Evolutionary conservation across 257 asterid genomes (phyloP).

Genomic region (Nicotiana benthamiana): DNA sequence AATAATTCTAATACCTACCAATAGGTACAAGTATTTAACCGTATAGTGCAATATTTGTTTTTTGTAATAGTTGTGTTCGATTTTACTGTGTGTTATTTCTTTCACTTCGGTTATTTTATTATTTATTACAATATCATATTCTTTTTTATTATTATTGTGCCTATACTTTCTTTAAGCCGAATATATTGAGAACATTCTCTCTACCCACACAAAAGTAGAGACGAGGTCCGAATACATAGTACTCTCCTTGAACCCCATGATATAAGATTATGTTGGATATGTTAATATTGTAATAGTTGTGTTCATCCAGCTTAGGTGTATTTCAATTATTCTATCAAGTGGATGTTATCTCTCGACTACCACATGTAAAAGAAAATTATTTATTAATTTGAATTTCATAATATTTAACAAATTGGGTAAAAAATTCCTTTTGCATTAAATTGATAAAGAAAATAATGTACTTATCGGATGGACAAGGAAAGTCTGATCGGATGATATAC

Average conservation of each 20-base stretch:
- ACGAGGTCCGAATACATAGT: too few relatives aligned
- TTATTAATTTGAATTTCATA: neutral
- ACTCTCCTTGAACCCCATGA: too few relatives aligned
- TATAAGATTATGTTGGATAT: too few relatives aligned
- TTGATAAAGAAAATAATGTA: neutral
- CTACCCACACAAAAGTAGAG: too few relatives aligned
- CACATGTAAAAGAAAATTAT: neutral
- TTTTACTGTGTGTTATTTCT: neutral
- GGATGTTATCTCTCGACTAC: too few relatives aligned
- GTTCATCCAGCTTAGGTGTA: neutral
- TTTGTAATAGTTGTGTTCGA: neutral
- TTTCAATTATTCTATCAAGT: neutral
- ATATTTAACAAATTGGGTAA: neutral
- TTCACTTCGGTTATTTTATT: too few relatives aligned
- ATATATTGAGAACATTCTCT: too few relatives aligned
- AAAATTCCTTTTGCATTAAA: neutral
- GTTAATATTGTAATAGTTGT: neutral
- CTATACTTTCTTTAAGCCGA: too few relatives aligned
- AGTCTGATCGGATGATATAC: neutral
- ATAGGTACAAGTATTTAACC: neutral
- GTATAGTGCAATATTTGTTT: neutral
- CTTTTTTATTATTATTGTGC: too few relatives aligned
- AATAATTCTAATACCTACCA: neutral
- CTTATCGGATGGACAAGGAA: neutral
- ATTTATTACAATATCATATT: too few relatives aligned